Evolutionary conservation across 495 filamentous ascomycete species (phyloP), one percentile per base, ranked within the genome.

Genomic region (Hapsidospora chrysogenum): DNA sequence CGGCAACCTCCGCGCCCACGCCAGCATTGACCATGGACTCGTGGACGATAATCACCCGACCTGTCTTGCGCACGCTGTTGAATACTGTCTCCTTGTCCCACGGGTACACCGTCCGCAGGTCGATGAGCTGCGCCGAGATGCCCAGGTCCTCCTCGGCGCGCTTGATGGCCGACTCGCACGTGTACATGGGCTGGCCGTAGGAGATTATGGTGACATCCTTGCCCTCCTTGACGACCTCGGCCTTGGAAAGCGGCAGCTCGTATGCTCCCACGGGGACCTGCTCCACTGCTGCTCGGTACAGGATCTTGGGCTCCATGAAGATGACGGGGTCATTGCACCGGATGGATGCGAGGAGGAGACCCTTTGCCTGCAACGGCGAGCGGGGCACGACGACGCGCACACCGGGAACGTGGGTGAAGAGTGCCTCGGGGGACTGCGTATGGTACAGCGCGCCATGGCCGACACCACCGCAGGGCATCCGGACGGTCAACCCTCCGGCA

Each of bases 361-460:
- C 89, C 52, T 96, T 97, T 0, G 89, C 89, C 57, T 96, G 89
- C 6, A 79, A 53, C 6, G 89, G 89, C 7, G 82, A 87, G 28
- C 92, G 70, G 0, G 89, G 89, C 53, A 95, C 79, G 17, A 97
- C 75, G 22, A 96, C 85, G 27, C 76, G 74, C 17, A 97, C 58
- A 15, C 89, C 89, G 3, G 92, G 89, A 18, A 93, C 72, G 45
- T 95, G 87, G 17, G 81, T 79, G 55, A 97, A 97, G 17, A 97
- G 68, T 13, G 79, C 68, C 55, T 97, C 89, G 10, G 89, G 89
- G 0, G 80, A 87, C 51, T 96, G 92, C 2, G 87, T 81, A 49
- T 97, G 89, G 52, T 97, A 92, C 60, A 97, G 58, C 33, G 80
- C 89, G 32, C 89, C 89, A 49, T 97, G 89, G n/a, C 89, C 89